Evolutionary conservation across 129 eudicot species (phyloP).

Genomic region (Artemisia annua): DNA sequence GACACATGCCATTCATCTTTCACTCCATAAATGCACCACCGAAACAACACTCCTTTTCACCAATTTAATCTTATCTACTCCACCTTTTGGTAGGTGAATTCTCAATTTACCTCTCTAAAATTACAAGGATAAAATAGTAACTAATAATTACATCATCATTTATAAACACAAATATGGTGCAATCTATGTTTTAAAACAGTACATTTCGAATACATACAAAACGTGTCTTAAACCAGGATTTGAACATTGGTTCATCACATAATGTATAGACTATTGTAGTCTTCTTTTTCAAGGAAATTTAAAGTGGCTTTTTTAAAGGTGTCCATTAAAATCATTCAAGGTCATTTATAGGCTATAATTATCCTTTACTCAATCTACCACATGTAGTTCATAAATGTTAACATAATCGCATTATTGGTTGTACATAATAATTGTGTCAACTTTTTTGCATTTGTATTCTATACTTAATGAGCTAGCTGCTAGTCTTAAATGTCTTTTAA

Average conservation of each 20-base stretch:
- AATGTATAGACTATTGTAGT: background rate
- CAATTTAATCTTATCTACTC: slow-evolving; percentile 28
- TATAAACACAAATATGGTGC: background rate
- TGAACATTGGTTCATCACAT: background rate
- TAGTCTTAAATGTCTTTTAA: background rate
- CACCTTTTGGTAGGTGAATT: slow-evolving; percentile 27
- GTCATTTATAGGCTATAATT: background rate
- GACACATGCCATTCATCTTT: slow-evolving; percentile 15
- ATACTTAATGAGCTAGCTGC: background rate
- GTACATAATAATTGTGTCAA: slow-evolving; percentile 1
- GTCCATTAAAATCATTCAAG: slow-evolving; percentile 7
- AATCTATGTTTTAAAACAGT: too few species aligned
- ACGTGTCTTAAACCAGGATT: background rate
- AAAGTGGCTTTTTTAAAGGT: background rate
- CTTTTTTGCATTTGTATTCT: background rate
- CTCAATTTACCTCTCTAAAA: background rate
- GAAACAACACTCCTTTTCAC: slow-evolving; percentile 18
- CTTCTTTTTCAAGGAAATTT: slow-evolving; percentile 7
- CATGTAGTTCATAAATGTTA: slow-evolving; percentile 10
- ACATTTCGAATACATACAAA: too few species aligned
- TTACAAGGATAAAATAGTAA: slow-evolving; percentile 1
- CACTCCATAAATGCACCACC: slow-evolving; percentile 35
- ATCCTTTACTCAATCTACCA: slow-evolving; percentile 1
- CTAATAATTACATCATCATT: background rate
- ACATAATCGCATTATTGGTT: background rate